phyloP scores from a whole-genome alignment of 345 rosid genomes.

The Barbarea vulgaris region DNA sequence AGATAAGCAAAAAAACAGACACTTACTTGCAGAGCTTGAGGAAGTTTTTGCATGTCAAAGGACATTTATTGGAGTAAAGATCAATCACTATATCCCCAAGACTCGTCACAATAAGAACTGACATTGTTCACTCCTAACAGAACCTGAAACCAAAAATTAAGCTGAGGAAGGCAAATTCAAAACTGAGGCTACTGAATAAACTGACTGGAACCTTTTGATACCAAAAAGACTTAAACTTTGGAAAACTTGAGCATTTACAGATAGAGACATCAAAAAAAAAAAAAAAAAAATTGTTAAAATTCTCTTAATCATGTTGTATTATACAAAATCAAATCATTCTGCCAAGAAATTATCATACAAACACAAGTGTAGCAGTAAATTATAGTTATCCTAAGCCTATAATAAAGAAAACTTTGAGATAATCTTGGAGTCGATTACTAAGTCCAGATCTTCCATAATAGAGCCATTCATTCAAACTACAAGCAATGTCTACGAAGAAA shows the following conservation, averaged over 20 bases:
- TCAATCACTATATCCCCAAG: slow-evolving; percentile 84
- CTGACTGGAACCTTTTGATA: background rate
- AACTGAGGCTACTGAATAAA: background rate
- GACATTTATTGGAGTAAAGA: slow-evolving; percentile 64
- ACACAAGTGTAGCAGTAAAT: background rate
- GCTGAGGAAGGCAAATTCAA: background rate
- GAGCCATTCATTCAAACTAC: background rate
- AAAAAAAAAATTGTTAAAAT: background rate
- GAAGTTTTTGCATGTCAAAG: slow-evolving; percentile 85
- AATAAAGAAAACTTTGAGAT: background rate
- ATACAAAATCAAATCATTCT: background rate
- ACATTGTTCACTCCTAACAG: slow-evolving; percentile 46
- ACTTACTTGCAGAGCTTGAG: slow-evolving; percentile 91
- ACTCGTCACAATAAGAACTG: slow-evolving; percentile 80
- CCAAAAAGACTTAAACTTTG: background rate
- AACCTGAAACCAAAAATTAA: slow-evolving; percentile 3
- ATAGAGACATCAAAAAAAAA: background rate
- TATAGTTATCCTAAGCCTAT: background rate
- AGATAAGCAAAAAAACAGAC: background rate
- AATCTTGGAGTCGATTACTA: background rate
- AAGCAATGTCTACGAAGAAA: background rate
- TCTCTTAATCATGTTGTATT: background rate
- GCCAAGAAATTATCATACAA: background rate
- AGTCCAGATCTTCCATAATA: background rate
- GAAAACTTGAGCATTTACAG: background rate